Evolutionary conservation across 352 stramenopile species (phyloP).

Genomic region (Phytophthora tubulina): DNA sequence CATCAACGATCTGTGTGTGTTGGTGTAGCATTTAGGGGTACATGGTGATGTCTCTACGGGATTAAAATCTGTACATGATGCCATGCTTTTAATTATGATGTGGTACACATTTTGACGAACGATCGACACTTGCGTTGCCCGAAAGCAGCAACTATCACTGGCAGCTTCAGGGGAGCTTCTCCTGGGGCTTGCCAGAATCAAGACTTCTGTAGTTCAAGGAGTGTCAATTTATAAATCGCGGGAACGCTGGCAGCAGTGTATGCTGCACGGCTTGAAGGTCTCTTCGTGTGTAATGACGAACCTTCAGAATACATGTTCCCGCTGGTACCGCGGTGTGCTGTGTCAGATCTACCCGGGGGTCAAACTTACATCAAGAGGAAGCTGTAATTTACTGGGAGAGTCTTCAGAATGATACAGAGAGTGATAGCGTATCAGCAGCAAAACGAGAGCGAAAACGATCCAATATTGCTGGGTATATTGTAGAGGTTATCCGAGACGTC

Average conservation of each 20-base stretch:
- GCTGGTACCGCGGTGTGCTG: not conserved
- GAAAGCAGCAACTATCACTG: too few relatives aligned
- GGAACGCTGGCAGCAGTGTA: not conserved
- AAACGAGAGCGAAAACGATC: not conserved
- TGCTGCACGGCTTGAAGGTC: conserved; percentile 2
- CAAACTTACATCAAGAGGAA: not conserved
- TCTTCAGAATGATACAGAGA: not conserved
- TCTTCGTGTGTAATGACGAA: conserved; percentile 11
- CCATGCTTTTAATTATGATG: not conserved
- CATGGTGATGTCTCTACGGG: conserved; percentile 22
- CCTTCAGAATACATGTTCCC: conserved; percentile 14
- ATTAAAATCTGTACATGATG: not conserved
- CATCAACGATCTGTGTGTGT: conserved; percentile 20
- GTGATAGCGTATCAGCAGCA: not conserved
- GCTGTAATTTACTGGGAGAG: not conserved
- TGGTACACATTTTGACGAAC: conserved; percentile 12
- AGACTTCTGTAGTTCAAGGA: too few relatives aligned
- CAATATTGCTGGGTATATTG: not conserved
- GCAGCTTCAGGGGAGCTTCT: too few relatives aligned
- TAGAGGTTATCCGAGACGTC: not conserved
- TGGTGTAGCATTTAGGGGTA: conserved; percentile 20
- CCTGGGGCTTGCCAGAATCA: too few relatives aligned
- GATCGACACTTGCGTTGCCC: not conserved
- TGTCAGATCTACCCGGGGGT: not conserved
- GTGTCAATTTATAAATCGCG: too few relatives aligned